These are phyloP conservation scores for Ustilago hordei DNA, from an alignment of 1,284 basidiomycete genomes.

Conservation along the genomic window DNA sequence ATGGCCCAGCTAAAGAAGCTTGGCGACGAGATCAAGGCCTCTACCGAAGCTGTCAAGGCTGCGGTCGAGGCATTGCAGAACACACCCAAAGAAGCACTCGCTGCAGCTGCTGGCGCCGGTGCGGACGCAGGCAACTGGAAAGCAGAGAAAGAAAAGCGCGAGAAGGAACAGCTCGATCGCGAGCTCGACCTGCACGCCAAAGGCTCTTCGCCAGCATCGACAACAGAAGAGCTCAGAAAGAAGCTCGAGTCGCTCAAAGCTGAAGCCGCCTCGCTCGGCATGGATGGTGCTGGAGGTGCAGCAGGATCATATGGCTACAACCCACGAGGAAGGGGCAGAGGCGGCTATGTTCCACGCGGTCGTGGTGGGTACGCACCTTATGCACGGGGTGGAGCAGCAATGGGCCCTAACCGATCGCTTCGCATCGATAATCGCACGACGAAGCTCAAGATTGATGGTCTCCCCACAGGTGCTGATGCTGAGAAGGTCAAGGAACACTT, in stretches of 20 bases:
- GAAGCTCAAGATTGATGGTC: constrained; percentile 80
- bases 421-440: constrained; percentile 91
- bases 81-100: constrained; percentile 55
- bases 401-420: constrained; percentile 73
- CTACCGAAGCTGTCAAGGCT: constrained; percentile 69
- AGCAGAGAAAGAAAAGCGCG: constrained; percentile 77
- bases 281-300: constrained; percentile 72
- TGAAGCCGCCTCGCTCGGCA: constrained; percentile 85
- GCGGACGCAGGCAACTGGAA: constrained; percentile 71
- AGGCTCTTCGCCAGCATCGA: constrained; percentile 72
- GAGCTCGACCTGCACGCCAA: constrained; percentile 70
- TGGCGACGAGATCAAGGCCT: constrained; percentile 80
- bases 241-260: constrained; percentile 84
- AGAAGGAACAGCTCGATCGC: constrained; percentile 81
- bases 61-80: constrained; percentile 67
- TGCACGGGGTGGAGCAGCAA: constrained; percentile 73
- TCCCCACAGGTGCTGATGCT: constrained; percentile 72
- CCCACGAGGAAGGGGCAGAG: constrained; percentile 65
- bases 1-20: constrained; percentile 83
- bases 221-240: constrained; percentile 79
- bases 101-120: constrained; percentile 22
- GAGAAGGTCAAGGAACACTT: constrained; percentile 82
- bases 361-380: constrained; percentile 81
- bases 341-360: constrained; percentile 72
- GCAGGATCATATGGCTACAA: constrained; percentile 65